Base-by-base conservation (phyloP, 139 green algal species). In the Yamagishiella unicocca region DNA sequence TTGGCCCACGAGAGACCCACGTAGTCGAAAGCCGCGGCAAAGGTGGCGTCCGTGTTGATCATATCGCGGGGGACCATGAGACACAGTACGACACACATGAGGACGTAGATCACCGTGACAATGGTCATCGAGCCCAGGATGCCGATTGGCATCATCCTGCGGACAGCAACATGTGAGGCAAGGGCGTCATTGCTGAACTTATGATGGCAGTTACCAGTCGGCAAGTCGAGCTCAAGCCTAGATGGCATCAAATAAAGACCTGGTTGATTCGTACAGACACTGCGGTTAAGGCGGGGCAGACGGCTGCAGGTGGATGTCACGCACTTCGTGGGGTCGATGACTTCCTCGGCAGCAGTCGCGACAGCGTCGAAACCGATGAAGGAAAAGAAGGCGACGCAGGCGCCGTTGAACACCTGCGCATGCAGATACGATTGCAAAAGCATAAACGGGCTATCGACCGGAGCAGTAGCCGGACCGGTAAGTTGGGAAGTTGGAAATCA, bases 331-430 rank as follows among this genome's bases (percentile, higher is more conserved):
- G 88, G 88, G 58, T 92, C 70, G 1, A 79, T 25, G 9, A 82
- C 84, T 87, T 97, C 95, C 78, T 97, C 95, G 3, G 94, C 94
- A 0, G 94, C 91, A 8, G 90, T 95, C 1, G 95, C 94, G 22
- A 98, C 90, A 0, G 84, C 74, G 93, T 93, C 90, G 46, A 93
- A 93, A 24, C 90, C 90, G 22, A 93, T 87, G 70, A 84, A 93
- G 38, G 64, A 85, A 78, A 92, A 93, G 84, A 94, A 94, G 1
- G 96, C 91, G 8, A 95, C 83, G 25, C 90, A 66, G 0, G 95
- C 95, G 12, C 93, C 95, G 24, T 93, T 92, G 83, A 93, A 93
- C 0, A 91, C 1, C 40, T 82, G 84, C 50, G 21, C 33, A 22
- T 33, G 21, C 7, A 35, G 55, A 5, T 45, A 19, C 29, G n/a